Conservation (phyloP, 2,329 filamentous ascomycete genomes). For the Aureobasidium vineae region DNA sequence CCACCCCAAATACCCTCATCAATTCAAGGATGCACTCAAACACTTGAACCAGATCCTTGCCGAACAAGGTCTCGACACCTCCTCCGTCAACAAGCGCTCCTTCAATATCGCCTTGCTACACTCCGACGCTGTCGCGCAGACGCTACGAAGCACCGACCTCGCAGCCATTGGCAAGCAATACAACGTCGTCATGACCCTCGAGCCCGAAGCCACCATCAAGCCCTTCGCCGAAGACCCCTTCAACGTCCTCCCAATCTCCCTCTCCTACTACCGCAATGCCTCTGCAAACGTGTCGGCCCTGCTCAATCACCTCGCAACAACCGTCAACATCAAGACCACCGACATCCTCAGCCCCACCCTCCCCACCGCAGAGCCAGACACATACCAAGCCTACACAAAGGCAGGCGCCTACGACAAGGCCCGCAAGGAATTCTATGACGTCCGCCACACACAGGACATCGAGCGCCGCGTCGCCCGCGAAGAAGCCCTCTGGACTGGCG, state of each 20-base stretch:
- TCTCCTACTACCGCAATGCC: slow-evolving; percentile 25
- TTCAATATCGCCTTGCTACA: slow-evolving; percentile 4
- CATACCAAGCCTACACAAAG: slow-evolving; percentile 39
- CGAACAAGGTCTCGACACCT: neutral
- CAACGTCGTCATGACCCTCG: slow-evolving; percentile 17
- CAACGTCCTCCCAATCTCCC: slow-evolving; percentile 2
- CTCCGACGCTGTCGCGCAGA: neutral
- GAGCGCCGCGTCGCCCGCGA: slow-evolving; percentile 79
- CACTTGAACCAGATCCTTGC: neutral
- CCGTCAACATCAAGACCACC: neutral
- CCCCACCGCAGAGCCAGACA: slow-evolving; percentile 50
- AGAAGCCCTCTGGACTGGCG: slow-evolving; percentile 81
- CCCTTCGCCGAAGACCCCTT: slow-evolving; percentile 17
- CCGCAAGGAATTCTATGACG: slow-evolving; percentile 83
- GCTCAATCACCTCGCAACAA: slow-evolving; percentile 16
- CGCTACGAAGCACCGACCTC: slow-evolving; percentile 10
- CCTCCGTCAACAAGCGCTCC: slow-evolving; percentile 18
- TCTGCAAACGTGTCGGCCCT: neutral
- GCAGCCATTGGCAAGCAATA: slow-evolving; percentile 20
- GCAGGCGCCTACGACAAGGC: slow-evolving; percentile 78
- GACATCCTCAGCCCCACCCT: slow-evolving; percentile 8
- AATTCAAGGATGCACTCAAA: slow-evolving; percentile 14
- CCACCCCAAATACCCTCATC: slow-evolving; percentile 14
- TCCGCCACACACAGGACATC: slow-evolving; percentile 79
- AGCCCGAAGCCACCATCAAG: neutral